Conservation (phyloP, 1,284 basidiomycete genomes). For the Cryptococcus sp. region DNA sequence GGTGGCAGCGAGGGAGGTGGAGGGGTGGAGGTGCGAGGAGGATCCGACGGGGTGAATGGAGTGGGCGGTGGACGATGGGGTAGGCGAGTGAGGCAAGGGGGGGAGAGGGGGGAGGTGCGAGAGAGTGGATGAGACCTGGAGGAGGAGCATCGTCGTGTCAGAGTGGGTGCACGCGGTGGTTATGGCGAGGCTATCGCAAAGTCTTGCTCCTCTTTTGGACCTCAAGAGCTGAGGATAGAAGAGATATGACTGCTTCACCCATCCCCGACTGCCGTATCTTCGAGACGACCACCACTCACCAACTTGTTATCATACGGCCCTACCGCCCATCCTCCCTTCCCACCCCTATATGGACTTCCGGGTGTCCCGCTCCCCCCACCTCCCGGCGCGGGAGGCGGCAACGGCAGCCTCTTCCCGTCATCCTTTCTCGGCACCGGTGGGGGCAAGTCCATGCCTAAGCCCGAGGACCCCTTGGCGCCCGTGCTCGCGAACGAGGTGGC, state of each 20-base stretch:
- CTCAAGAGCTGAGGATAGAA: too few relatives aligned
- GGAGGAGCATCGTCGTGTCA: neutral
- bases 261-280: too few relatives aligned
- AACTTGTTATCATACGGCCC: constrained; percentile 47
- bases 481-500: constrained; percentile 15
- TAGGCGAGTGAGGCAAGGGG: constrained; percentile 29
- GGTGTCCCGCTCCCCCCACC: constrained; percentile 1
- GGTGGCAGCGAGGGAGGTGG: constrained; percentile 1
- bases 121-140: constrained; percentile 44
- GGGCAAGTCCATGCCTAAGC: constrained; percentile 4
- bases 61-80: constrained; percentile 10
- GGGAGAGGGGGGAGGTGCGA: constrained; percentile 44
- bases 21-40: constrained; percentile 6
- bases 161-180: neutral
- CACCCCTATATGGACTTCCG: constrained; percentile 25
- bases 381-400: constrained; percentile 12
- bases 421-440: constrained; percentile 27
- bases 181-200: too few relatives aligned
- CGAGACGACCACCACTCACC: constrained; percentile 19
- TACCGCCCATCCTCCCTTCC: constrained; percentile 25
- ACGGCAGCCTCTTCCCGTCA: constrained; percentile 16
- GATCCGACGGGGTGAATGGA: constrained; percentile 4
- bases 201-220: too few relatives aligned
- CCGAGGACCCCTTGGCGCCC: constrained; percentile 8
- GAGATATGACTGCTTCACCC: too few relatives aligned